Conservation (phyloP, 2,329 filamentous ascomycete genomes). For the Botrytis pseudocinerea region DNA sequence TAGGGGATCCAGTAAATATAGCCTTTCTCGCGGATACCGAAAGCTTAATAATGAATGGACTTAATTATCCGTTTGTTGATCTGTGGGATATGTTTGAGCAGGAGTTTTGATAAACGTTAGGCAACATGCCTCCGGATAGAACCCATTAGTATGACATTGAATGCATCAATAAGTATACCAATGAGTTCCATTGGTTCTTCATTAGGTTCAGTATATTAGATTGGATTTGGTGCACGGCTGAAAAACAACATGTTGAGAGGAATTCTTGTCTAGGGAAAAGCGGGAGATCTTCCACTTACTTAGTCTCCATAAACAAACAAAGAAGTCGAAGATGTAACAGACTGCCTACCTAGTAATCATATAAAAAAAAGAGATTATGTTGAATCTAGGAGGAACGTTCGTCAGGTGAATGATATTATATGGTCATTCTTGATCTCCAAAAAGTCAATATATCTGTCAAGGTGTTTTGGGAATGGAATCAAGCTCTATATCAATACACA, state of each 20-base stretch:
- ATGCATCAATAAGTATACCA: background rate
- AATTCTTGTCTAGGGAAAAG: background rate
- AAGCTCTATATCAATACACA: background rate
- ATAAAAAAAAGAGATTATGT: background rate
- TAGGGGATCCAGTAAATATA: background rate
- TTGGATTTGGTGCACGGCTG: background rate
- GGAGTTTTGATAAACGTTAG: background rate
- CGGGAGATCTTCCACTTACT: background rate
- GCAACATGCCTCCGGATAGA: background rate
- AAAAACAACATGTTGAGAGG: background rate
- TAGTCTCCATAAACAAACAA: background rate
- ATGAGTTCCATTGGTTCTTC: background rate
- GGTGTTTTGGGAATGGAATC: background rate
- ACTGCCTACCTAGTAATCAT: background rate
- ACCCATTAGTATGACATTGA: background rate
- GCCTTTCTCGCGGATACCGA: background rate
- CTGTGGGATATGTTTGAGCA: conserved; percentile 11
- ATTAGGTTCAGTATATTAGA: background rate
- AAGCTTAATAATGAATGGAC: background rate
- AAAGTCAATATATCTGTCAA: background rate
- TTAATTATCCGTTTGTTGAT: conserved; percentile 16
- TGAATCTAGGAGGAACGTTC: background rate
- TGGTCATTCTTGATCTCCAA: background rate
- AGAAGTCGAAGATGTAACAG: background rate
- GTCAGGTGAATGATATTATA: background rate